Evolutionary conservation across 2,329 filamentous ascomycete genomes (phyloP).

Genomic region (Ascochyta pisi): DNA sequence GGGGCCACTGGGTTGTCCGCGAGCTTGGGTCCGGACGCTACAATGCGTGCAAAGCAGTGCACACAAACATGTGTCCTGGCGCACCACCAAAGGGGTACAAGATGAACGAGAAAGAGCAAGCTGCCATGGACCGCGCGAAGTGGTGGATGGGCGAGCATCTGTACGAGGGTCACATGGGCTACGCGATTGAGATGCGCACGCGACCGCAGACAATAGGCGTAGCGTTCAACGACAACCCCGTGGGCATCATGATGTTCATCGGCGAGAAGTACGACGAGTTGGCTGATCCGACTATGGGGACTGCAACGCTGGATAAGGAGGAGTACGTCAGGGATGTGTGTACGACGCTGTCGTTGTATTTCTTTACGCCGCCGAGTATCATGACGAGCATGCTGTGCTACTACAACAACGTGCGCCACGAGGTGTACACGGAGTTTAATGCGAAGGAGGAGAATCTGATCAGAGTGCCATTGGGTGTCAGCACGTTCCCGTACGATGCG

Average conservation of each 20-base stretch:
- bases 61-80: conserved; percentile 53
- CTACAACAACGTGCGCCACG: conserved; percentile 50
- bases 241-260: conserved; percentile 54
- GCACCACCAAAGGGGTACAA: conserved; percentile 40
- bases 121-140: conserved; percentile 40
- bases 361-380: conserved; percentile 48
- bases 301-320: conserved; percentile 39
- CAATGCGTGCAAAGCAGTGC: conserved; percentile 49
- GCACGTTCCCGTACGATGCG: conserved; percentile 48
- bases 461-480: conserved; percentile 48
- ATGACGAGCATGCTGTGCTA: conserved; percentile 49
- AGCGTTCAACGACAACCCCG: conserved; percentile 52
- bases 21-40: conserved; percentile 48
- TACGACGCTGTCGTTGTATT: conserved; percentile 43
- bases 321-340: conserved; percentile 40
- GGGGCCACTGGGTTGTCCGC: conserved; percentile 51
- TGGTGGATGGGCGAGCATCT: conserved; percentile 42
- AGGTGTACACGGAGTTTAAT: conserved; percentile 49
- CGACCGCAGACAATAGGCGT: conserved; percentile 54
- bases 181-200: conserved; percentile 53
- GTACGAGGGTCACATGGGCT: conserved; percentile 50
- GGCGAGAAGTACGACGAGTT: conserved; percentile 55
- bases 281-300: conserved; percentile 37
- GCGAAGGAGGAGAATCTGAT: conserved; percentile 47
- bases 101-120: conserved; percentile 43